Base-by-base conservation (phyloP, 192 early-diverging fungal species). In the Martensiomyces pterosporus region DNA sequence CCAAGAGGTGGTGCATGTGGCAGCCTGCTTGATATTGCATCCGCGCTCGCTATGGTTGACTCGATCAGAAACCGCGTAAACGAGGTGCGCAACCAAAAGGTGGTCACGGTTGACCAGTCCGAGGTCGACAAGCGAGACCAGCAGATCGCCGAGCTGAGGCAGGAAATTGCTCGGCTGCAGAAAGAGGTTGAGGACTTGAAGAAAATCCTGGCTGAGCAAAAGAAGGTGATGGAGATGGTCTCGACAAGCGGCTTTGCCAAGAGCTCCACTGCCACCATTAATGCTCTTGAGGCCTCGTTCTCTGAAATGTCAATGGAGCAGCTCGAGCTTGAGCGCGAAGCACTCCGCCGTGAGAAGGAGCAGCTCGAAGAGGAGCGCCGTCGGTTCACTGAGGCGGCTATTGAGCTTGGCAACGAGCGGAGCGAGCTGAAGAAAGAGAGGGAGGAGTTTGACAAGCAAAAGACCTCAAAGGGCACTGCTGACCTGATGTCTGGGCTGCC, bases 381-480 rank as follows among this genome's bases (percentile, higher is more conserved):
- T 18, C 76, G 74, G 49, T 82, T 91, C 38, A 84, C 86, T 0
- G 80, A 85, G 29, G 83, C 83, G 4, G 86, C 85, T 12, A 78
- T 89, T 14, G 60, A 80, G 54, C 59, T 91, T 2, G 89, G 84
- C 16, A 52, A 81, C 15, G 85, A 91, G 45, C 76, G 89, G 38
- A 58, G 57, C 8, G 68, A 54, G 36, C 55, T 82, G 9, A 55
- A 67, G 64, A 40, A 53, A 22, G 55, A 63, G 59, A 45, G 55
- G 0, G 55, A 63, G 17, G 47, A 36, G 55, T 58, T 75, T 35
- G 71, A 75, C 43, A 0, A 23, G 12, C 9, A 4, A 6, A 26
- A 25, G 43, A 36, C 23, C 12, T 16, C 29, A 24, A 49, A 23
- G 8, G 50, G 38, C 3, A 75, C 71, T 0, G 22, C 7, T 0